Evolutionary conservation across 768 basidiomycete genomes (phyloP), one percentile per base, ranked within the genome.

Genomic region (Auricularia sp.): DNA sequence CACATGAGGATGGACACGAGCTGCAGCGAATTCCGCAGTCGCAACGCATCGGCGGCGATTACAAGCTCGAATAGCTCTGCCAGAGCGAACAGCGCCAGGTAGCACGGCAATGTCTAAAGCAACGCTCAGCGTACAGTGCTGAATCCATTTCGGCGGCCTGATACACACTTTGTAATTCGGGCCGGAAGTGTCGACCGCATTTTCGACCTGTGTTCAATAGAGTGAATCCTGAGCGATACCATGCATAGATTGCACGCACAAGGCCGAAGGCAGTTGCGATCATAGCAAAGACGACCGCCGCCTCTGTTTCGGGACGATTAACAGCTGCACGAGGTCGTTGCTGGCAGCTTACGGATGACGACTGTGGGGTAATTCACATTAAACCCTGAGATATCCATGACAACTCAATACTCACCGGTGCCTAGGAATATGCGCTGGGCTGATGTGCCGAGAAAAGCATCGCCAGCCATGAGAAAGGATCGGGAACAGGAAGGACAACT

Each of bases 21-120:
- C 72, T 93, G 90, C 42, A 94, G 88, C 69, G 86, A 79, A 71
- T 92, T 94, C 67, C 92, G 84, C 67, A 86, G 69, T 35, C 87
- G 81, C 39, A 94, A 78, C n/a, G 92, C 92, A 78, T 94, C 92
- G 67, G 87, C 83, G 2, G 89, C 88, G 82, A 94, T 88, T 64
- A 86, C 75, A 5, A 92, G 75, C 70, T 92, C 90, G 67, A 94
- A 94, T 1, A 92, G 65, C 91, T 90, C 90, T 65, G 89, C 92
- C 10, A 94, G 78, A 33, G 86, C 85, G 73, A 92, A 94, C 6
- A 94, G 78, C 3, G 89, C 89, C 4, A 94, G 83, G 73, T 92
- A 94, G 74, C 91, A 92, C 67, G 90, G 87, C 63, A 92, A 73
- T 13, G 91, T 92, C 87, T 90, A 62, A 42, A 14, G 13, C 8